Base-by-base conservation (phyloP, 2,329 filamentous ascomycete species). In the Aspergillus clavatus region DNA sequence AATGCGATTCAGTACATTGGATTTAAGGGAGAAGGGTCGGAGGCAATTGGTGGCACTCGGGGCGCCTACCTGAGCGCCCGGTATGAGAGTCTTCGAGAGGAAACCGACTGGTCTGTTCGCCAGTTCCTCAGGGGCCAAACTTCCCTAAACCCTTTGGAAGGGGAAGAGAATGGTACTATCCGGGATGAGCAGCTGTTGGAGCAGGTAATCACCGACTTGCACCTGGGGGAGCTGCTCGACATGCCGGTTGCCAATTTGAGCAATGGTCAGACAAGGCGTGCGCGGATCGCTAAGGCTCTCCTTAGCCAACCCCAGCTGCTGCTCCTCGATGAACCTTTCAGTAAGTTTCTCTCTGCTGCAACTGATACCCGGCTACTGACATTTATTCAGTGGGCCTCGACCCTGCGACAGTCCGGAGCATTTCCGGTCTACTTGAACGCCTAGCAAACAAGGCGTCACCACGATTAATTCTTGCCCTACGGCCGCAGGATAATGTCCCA, bases 241-340 rank as follows among this genome's bases (percentile, higher is more conserved):
- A 84, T 95, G 62, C 90, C 91, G 0, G 87, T 97, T 6, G 81
- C 87, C 19, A 95, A 93, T 63, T 70, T 98, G 43, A 96, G 89
- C 63, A 96, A 97, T 66, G 93, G 93, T 0, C 93, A 98, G 68
- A 91, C 87, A 5, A 77, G 91, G 52, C 76, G 93, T 43, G 87
- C 91, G 6, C 81, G 88, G 50, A 95, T 98, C 55, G 93, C 89
- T 2, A 87, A 89, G 57, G 89, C 90, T 0, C 70, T 98, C 40
- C 74, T 97, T 47, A 82, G 76, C 5, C 78, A 78, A 42, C 93
- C 93, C 0, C 86, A 94, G 65, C 77, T 95, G 8, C 63, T 98
- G 49, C 74, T 97, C 42, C 74, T 95, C 2, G 93, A 98, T 68
- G 91, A 95, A 58, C 91, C 93, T 1, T 96, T 96, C 61, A 95